Conservation (phyloP, 2,329 filamentous ascomycete genomes). For the Sordariomycetes sp. region DNA sequence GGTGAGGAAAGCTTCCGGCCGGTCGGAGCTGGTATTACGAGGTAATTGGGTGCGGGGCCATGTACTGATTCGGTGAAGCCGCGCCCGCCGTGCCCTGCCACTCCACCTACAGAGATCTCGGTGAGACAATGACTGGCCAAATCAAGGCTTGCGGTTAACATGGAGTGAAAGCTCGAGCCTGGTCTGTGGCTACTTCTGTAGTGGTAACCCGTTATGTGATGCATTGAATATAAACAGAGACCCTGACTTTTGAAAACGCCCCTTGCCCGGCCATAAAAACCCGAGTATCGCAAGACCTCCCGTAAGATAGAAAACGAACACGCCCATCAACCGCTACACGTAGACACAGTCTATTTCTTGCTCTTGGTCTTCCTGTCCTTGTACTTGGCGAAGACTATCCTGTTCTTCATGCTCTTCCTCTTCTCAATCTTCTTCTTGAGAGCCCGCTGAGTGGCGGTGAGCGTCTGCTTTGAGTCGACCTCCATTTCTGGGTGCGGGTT, state of each 20-base stretch:
- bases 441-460: slow-evolving; percentile 6
- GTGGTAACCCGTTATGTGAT: neutral
- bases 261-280: neutral
- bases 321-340: neutral
- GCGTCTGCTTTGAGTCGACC: slow-evolving; percentile 28
- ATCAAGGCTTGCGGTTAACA: neutral
- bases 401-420: slow-evolving; percentile 40
- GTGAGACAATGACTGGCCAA: neutral
- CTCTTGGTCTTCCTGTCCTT: slow-evolving; percentile 35
- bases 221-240: neutral
- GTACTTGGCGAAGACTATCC: slow-evolving; percentile 51
- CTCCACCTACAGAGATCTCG: neutral
- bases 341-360: slow-evolving; percentile 20
- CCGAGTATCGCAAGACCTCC: neutral
- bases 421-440: slow-evolving; percentile 44
- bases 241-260: neutral
- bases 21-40: neutral
- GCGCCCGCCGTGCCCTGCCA: neutral
- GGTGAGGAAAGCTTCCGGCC: neutral
- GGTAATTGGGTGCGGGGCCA: neutral
- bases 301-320: neutral
- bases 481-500: slow-evolving; percentile 37
- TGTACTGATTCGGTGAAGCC: neutral
- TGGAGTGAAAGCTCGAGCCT: neutral
- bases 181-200: neutral